Evolutionary conservation across 352 stramenopile genomes (phyloP), one percentile per base, ranked within the genome.

Genomic region (Phytophthora citricola): DNA sequence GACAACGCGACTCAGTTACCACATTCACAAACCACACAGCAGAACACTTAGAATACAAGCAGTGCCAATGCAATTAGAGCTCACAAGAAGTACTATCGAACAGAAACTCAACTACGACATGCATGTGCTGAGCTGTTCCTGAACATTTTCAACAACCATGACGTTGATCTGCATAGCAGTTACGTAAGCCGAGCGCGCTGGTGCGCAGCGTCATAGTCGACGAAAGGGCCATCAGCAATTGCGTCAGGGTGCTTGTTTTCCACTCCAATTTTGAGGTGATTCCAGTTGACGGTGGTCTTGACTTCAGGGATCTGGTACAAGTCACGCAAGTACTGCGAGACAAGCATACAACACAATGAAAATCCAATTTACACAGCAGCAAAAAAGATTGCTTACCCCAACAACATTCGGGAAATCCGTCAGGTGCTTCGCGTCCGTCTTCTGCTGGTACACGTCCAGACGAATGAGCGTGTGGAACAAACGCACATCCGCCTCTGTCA

Each of bases 241-340:
- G 95, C 81, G 7, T 76, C 55, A n/a, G 81, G 71, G 54, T 94
- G 80, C 22, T 75, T 87, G 43, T 81, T 88, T 69, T 81, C 97
- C 69, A 97, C 94, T 63, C 96, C 84, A 24, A 78, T 69, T 69
- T 95, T 96, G 54, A 98, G 91, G 66, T 98, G 90, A 14, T 90
- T 53, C 81, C 97, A 97, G 58, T 96, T 72, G 8, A 97, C 77
- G 2, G 84, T 89, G 24, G 75, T 77, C 31, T 83, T 61, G 20
- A 98, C 65, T 3, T 63, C 88, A 17, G 81, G 69, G 15, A 90
- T 88, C 63, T 98, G 89, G 68, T 97, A 98, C 44, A 98, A 72
- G 27, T 83, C 71, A 2, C 64, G 66, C 29, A 80, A 32, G 40
- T 83, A 83, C 58, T 76, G 8, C 36, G 29, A 34, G 29, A 10